These are phyloP conservation scores for Paramarasmius palmivorus DNA, from an alignment of 1,284 basidiomycete species.

Conservation along the genomic window DNA sequence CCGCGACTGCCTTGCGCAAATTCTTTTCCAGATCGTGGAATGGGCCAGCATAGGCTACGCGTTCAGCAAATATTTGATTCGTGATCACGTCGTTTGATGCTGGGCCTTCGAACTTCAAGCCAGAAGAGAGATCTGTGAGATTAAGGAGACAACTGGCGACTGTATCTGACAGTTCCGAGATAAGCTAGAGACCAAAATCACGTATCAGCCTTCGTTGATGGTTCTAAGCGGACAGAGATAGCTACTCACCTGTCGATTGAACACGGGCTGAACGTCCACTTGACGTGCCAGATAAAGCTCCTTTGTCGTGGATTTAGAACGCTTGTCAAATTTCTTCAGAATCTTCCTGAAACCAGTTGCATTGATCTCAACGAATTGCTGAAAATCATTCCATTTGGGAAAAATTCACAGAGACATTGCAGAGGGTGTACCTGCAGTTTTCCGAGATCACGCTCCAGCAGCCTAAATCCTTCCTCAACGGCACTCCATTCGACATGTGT, in stretches of 20 bases:
- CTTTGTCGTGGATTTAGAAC: conserved; percentile 91
- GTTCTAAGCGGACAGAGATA: conserved; percentile 8
- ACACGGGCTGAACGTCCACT: conserved; percentile 97
- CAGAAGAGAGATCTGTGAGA: conserved; percentile 82
- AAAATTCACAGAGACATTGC: conserved; percentile 18
- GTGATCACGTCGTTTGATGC: conserved; percentile 64
- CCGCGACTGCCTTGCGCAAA: conserved; percentile 73
- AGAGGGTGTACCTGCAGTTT: conserved; percentile 80
- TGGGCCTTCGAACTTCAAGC: conserved; percentile 69
- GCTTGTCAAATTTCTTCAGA: conserved; percentile 98
- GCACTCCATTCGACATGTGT: conserved; percentile 89
- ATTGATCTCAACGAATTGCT: conserved; percentile 99
- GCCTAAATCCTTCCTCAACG: conserved; percentile 93
- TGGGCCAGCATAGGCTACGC: conserved; percentile 62
- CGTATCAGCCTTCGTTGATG: too few species aligned
- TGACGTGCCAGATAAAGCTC: conserved; percentile 96
- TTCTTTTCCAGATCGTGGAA: conserved; percentile 89
- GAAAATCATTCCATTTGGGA: conserved; percentile 25
- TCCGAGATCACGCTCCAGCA: conserved; percentile 94
- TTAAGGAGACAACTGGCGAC: conserved; percentile 93
- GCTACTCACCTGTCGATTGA: conserved; percentile 84
- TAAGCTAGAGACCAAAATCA: conserved; percentile 56
- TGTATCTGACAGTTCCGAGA: conserved; percentile 93
- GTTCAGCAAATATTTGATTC: conserved; percentile 70
- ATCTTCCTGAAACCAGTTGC: conserved; percentile 98